A percentile compares a stretch with the other conserved stretches of the same genome.
Conservation (phyloP, 352 stramenopile genomes). For the Phytophthora tentaculata region DNA sequence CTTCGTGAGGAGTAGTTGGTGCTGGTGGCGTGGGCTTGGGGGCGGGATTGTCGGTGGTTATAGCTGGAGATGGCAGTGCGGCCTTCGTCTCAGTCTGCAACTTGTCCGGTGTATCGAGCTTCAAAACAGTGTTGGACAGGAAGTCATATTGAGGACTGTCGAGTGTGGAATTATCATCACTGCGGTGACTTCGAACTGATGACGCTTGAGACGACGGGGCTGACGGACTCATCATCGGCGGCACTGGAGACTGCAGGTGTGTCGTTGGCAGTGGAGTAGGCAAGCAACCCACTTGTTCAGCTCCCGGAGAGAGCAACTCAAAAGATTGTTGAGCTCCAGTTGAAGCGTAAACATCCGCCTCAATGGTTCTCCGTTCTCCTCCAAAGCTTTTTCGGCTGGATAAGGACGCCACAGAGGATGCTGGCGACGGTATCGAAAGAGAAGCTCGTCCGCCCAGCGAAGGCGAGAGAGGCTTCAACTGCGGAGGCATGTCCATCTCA, state of each 20-base stretch:
- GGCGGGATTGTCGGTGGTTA: constrained; percentile 1
- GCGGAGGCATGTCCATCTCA: constrained; percentile 44
- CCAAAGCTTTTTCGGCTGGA: constrained; percentile 23
- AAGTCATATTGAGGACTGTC: constrained; percentile 24
- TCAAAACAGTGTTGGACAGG: constrained; percentile 27
- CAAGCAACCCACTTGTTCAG: constrained; percentile 25
- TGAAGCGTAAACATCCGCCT: constrained; percentile 1
- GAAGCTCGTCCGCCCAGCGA: constrained; percentile 22
- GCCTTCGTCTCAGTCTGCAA: constrained; percentile 10
- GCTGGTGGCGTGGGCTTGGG: constrained; percentile 1
- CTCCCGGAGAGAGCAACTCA: constrained; percentile 35
- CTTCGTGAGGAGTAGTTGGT: constrained; percentile 3
- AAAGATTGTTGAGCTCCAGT: constrained; percentile 9
- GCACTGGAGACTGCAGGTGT: constrained; percentile 35
- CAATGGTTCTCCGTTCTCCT: constrained; percentile 15
- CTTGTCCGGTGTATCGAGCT: constrained; percentile 26
- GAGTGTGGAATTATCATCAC: constrained; percentile 4
- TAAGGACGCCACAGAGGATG: constrained; percentile 28
- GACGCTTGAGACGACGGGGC: constrained; percentile 5
- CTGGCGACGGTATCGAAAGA: constrained; percentile 19
- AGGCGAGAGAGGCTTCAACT: constrained; percentile 32
- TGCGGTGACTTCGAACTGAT: constrained; percentile 16
- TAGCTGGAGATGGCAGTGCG: not conserved
- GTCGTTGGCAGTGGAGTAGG: constrained; percentile 23
- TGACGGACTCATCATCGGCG: constrained; percentile 23